Evolutionary conservation across 2,329 filamentous ascomycete genomes (phyloP).

Genomic region (Neofusicoccum kwambonambiense): DNA sequence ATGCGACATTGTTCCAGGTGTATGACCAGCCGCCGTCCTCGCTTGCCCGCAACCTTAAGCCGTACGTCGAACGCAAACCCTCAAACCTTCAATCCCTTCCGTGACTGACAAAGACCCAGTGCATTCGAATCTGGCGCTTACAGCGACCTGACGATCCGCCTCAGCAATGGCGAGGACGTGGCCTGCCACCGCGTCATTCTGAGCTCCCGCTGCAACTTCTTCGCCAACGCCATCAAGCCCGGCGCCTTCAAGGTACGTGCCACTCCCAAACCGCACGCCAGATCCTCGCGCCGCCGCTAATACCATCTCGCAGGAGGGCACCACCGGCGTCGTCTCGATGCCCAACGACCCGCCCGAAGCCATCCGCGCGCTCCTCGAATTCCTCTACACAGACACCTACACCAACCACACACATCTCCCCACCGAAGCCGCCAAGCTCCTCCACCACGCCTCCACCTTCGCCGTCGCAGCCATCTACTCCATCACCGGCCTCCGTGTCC

Average conservation of each 20-base stretch:
- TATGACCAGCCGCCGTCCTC: no score
- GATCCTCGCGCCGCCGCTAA: not conserved
- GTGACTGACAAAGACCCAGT: not conserved
- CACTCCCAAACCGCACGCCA: no score
- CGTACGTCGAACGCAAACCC: no score
- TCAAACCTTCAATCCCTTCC: no score
- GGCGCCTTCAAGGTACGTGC: not conserved
- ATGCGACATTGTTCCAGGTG: no score
- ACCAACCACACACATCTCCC: not conserved
- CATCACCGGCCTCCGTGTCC: not conserved
- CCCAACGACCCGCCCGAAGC: not conserved
- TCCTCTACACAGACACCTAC: not conserved
- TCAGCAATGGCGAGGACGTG: not conserved
- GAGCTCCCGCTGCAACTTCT: not conserved
- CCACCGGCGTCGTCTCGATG: not conserved
- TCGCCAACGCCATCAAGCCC: not conserved
- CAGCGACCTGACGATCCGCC: not conserved
- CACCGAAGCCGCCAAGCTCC: not conserved
- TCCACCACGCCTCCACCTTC: not conserved
- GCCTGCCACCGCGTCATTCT: not conserved
- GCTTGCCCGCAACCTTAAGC: no score
- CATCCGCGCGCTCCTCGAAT: not conserved
- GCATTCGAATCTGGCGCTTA: not conserved
- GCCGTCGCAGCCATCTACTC: not conserved
- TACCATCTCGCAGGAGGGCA: not conserved